Base-by-base conservation (phyloP, 331 rosid species). In the Stylosanthes scabra region DNA sequence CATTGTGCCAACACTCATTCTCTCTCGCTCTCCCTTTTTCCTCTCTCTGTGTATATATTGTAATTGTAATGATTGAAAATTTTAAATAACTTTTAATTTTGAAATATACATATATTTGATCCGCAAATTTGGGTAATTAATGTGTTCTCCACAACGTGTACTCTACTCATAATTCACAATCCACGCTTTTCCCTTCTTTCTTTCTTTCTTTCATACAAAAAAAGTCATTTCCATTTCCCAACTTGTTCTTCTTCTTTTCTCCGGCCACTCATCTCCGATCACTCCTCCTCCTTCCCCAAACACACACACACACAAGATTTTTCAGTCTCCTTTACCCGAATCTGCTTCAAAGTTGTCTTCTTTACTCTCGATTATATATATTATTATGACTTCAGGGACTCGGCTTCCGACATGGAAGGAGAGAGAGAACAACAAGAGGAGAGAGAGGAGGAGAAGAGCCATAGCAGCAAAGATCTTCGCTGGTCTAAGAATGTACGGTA, bases 391-490 rank as follows among this genome's bases (percentile, higher is more conserved):
- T 40, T 84, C 96, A 8, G 99, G 97, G 27, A n/a, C 92, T 34
- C 88, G 99, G 72, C 89, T 94, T 76, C 99, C 99, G 9, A 89
- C 97, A 62, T 94, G 97, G 97, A 94, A 90, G 90, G 99, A 94
- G 88, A 90, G 99, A 75, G 99, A 94, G 72, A 94, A 94, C 86
- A 94, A 94, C 86, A 94, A 94, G 89, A 85, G 87, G 78, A 84
- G 99, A 28, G 99, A 94, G 89, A 72, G 99, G 39, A 82, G 99
- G 47, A 84, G 99, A 72, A 81, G 99, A 64, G 99, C 99, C 63
- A 91, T 94, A 74, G 99, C 97, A 0, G 99, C 99, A 1, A 94
- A 94, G 92, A 94, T 94, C 83, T 94, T 88, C 78, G 13, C 97
- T 4, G 99, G 99, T 16, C 83, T 94, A 13, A 83, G 99, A 59